phyloP scores from a whole-genome alignment of 768 basidiomycete species.

The Paxillus rubicundulus region DNA sequence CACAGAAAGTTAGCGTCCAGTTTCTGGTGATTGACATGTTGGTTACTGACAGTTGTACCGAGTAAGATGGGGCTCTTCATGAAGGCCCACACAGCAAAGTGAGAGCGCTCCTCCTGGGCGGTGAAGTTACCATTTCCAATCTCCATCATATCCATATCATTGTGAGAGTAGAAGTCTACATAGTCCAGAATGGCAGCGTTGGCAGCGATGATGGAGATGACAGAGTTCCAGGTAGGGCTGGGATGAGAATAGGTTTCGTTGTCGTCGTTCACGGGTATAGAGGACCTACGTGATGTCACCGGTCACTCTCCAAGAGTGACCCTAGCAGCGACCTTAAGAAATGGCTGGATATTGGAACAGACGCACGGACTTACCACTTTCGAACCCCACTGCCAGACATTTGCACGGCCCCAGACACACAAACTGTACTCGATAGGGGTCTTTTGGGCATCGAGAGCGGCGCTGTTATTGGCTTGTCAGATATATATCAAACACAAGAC shows the following conservation, averaged over 20 bases:
- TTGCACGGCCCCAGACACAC: constrained; percentile 54
- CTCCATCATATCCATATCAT: constrained; percentile 62
- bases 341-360: neutral
- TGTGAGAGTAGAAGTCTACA: constrained; percentile 48
- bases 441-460: constrained; percentile 42
- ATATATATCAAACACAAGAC: neutral
- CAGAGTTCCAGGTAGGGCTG: constrained; percentile 49
- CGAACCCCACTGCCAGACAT: constrained; percentile 60
- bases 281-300: constrained; percentile 39
- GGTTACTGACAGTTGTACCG: constrained; percentile 30
- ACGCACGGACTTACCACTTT: constrained; percentile 38
- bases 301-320: constrained; percentile 56
- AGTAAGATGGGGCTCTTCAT: constrained; percentile 58
- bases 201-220: constrained; percentile 42
- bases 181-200: constrained; percentile 42
- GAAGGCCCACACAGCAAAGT: constrained; percentile 60
- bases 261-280: neutral
- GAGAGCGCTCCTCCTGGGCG: constrained; percentile 49
- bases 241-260: neutral
- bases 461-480: constrained; percentile 26
- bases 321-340: constrained; percentile 26
- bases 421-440: constrained; percentile 48
- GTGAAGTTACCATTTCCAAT: constrained; percentile 52
- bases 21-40: neutral
- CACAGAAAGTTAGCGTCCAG: neutral